Evolutionary conservation across 345 rosid genomes (phyloP), one percentile per base, ranked within the genome.

Genomic region (Hirschfeldia incana): DNA sequence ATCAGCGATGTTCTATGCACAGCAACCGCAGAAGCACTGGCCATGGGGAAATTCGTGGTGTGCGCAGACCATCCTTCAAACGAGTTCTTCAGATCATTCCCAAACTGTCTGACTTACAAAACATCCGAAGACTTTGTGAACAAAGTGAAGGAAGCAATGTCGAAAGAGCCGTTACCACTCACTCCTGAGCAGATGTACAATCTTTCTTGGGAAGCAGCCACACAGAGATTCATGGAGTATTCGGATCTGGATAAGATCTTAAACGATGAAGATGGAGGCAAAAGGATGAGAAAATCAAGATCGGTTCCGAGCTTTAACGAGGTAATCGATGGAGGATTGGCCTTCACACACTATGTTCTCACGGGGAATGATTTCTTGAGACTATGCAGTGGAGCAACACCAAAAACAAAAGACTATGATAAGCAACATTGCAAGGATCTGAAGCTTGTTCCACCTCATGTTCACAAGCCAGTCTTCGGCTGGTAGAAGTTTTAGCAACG

Each of bases 41-140:
- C 99, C 0, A 95, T 95, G 99, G 99, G 99, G 21, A 95, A 93
- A 74, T 90, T 95, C 37, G 99, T 95, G 6, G 85, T 95, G 3
- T 95, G 99, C 67, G 99, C 99, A 2, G 98, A 95, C 80, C 96
- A 95, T 82, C 99, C 98, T 16, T 95, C 99, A 8, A 95, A 95
- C 74, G 97, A 95, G 82, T 95, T 93, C 86, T 95, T 95, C 84
- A 91, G 89, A 72, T 90, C 93, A 76, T 95, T 93, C 83, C 98
- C 99, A 9, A 95, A 95, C 82, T 93, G 99, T 80, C 80, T 93
- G 60, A 91, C 99, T 1, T 95, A 91, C 91, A 90, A 86, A 81
- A 85, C 97, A 44, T 84, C 98, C 0, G 90, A 91, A 65, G 99
- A 95, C 83, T 95, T 93, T 57, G 94, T 91, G 67, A 79, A 86